Evolutionary conservation across 306 rosid genomes (phyloP).

Genomic region (Fragaria vesca): DNA sequence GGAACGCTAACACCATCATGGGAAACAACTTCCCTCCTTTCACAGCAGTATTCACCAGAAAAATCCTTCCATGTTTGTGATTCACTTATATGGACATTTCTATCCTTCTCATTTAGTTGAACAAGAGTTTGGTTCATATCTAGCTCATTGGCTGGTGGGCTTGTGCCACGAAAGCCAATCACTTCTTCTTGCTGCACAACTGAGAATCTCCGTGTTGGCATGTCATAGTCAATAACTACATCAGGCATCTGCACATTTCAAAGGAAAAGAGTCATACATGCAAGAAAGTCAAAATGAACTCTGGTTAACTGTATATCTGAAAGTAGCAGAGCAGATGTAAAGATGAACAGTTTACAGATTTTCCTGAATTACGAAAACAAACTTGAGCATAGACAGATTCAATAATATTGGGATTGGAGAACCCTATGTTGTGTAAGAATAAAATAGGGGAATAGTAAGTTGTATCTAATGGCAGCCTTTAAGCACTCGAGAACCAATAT

Average conservation of each 20-base stretch:
- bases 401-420: neutral
- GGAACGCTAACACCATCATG: conserved; percentile 66
- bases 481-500: neutral
- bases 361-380: neutral
- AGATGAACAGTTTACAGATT: neutral
- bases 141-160: conserved; percentile 23
- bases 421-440: neutral
- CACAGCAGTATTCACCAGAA: conserved; percentile 61
- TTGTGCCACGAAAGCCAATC: conserved; percentile 37
- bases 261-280: conserved; percentile 16
- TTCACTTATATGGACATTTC: conserved; percentile 28
- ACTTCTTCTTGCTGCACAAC: conserved; percentile 87
- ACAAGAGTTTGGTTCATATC: conserved; percentile 28
- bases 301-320: neutral
- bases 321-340: neutral
- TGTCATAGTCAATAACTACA: conserved; percentile 81
- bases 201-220: conserved; percentile 60
- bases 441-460: neutral
- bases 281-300: conserved; percentile 9
- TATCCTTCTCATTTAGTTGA: conserved; percentile 25
- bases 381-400: neutral
- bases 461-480: neutral
- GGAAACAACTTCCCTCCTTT: conserved; percentile 70
- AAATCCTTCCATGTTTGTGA: conserved; percentile 60
- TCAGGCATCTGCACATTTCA: conserved; percentile 73